Base-by-base conservation (phyloP, 768 basidiomycete genomes). In the Boletus coccyginus region DNA sequence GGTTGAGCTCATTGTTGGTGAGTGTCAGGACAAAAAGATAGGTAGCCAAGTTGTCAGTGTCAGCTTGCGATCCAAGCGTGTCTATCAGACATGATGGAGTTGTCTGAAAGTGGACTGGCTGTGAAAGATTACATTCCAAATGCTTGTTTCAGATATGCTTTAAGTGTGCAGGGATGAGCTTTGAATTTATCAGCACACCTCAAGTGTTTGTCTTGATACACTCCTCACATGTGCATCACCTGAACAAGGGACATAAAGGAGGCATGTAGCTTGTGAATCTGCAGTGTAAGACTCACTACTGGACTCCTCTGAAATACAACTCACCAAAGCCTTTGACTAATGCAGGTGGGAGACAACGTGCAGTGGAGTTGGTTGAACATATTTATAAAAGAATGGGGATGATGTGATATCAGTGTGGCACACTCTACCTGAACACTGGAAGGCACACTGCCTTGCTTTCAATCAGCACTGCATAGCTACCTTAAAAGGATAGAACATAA, bases 151-250 rank as follows among this genome's bases (percentile, higher is more conserved):
- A 3, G 11, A 48, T 21, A 39, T 14, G 5, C 10, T 55, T 51
- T n/a, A 54, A 13, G n/a, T 59, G 53, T 3, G 39, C 21, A 16
- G 57, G 57, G 7, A 59, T 40, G 27, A 59, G 48, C 12, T 29
- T 13, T 2, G 46, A 9, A 12, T 54, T 50, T 42, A 61, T 60
- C 7, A 40, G 6, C 1, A 48, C 21, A 13, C 55, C 52, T 33
- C 43, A 40, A 7, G 55, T 9, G 4, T 46, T 12, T 7, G 5
- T 24, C 31, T 24, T 3, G n/a, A 57, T 31, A 24, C 51, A 57
- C 10, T 57, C 39, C 42, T 57, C 32, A 13, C 59, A 60, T 3
- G 29, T 46, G 40, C 59, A 57, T 35, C 13, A 21, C 16, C 32
- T 56, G 33, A 32, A 24, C 7, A 51, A 3, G 24, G 41, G 31